These are phyloP conservation scores for Euphrasia arctica DNA, from an alignment of 305 asterid species.

Conservation along the genomic window DNA sequence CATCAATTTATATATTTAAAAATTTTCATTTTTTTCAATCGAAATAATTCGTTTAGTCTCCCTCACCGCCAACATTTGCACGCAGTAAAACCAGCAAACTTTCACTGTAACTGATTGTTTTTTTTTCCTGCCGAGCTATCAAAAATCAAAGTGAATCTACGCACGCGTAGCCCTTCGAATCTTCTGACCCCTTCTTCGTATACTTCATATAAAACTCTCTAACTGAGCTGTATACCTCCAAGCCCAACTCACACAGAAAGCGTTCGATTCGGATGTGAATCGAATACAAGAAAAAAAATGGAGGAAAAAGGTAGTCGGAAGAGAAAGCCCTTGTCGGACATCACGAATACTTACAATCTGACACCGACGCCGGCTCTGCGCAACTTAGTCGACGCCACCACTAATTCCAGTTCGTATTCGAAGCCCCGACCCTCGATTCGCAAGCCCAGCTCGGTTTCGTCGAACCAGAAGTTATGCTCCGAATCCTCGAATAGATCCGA, in stretches of 20 bases:
- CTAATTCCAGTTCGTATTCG: constrained; percentile 27
- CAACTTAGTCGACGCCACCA: constrained; percentile 40
- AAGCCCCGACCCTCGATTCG: constrained; percentile 35
- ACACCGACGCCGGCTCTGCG: constrained; percentile 52
- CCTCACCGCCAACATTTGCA: too few species aligned
- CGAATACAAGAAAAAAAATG: too few species aligned
- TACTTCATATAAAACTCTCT: neutral
- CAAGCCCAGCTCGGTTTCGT: constrained; percentile 34
- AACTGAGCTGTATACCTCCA: neutral
- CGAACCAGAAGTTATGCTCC: constrained; percentile 23
- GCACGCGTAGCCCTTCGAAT: constrained; percentile 18
- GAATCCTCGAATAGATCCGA: constrained; percentile 38
- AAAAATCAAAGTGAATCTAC: constrained; percentile 1
- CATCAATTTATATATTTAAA: too few species aligned
- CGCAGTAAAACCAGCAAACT: too few species aligned
- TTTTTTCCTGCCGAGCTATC: neutral
- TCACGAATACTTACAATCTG: constrained; percentile 45
- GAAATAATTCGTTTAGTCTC: too few species aligned
- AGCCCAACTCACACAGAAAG: neutral
- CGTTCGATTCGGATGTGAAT: too few species aligned
- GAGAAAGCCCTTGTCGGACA: constrained; percentile 53
- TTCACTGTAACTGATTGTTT: too few species aligned
- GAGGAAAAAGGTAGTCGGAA: constrained; percentile 27
- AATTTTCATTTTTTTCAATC: too few species aligned
- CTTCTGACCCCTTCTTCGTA: neutral